These are phyloP conservation scores for Xylariaceae sp. DNA, from an alignment of 2,329 filamentous ascomycete genomes.

Conservation along the genomic window DNA sequence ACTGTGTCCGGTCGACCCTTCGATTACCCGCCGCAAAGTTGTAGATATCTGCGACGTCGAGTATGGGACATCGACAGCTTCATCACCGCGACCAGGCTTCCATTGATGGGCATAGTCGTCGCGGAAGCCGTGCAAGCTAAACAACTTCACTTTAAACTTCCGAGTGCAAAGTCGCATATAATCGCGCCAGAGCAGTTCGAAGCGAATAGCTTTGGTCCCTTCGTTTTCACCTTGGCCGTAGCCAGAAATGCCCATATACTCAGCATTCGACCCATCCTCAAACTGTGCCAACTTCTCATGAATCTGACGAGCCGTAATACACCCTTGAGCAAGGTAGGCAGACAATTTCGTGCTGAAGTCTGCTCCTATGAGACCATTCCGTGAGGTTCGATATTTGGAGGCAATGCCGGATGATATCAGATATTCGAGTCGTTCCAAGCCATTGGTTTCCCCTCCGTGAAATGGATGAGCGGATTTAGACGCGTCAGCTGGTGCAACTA, in stretches of 20 bases:
- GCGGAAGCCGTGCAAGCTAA: conserved; percentile 61
- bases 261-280: conserved; percentile 56
- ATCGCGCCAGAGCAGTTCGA: conserved; percentile 74
- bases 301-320: conserved; percentile 67
- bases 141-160: conserved; percentile 65
- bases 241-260: conserved; percentile 43
- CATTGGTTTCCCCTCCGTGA: conserved; percentile 61
- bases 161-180: conserved; percentile 74
- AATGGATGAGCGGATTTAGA: conserved; percentile 62
- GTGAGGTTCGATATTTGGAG: conserved; percentile 63
- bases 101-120: conserved; percentile 43
- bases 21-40: conserved; percentile 55
- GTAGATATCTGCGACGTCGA: conserved; percentile 41
- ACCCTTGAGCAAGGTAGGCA: conserved; percentile 67
- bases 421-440: conserved; percentile 54
- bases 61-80: conserved; percentile 27
- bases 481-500: conserved; percentile 47
- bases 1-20: conserved; percentile 69
- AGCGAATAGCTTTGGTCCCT: conserved; percentile 65
- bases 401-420: conserved; percentile 59
- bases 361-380: conserved; percentile 65
- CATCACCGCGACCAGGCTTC: conserved; percentile 40
- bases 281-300: conserved; percentile 64
- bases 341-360: conserved; percentile 76
- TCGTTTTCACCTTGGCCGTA: conserved; percentile 69